These are phyloP conservation scores for Musa beccarii DNA, from an alignment of 176 grass and related monocot species.

Conservation along the genomic window DNA sequence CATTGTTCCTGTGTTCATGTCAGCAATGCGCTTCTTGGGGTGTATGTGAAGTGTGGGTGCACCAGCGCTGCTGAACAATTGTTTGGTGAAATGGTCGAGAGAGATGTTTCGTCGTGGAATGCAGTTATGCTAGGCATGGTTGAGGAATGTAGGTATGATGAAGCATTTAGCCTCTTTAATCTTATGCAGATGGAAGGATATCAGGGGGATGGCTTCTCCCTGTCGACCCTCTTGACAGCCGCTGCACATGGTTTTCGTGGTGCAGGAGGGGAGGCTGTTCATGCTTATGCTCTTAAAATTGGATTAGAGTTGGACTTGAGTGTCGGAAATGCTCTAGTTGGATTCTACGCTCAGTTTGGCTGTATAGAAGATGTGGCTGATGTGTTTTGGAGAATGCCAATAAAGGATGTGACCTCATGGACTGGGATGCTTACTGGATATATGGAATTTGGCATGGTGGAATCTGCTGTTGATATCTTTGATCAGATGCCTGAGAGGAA, in stretches of 20 bases:
- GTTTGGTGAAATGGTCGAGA: conserved; percentile 36
- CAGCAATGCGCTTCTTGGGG: conserved; percentile 46
- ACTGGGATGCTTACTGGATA: conserved; percentile 52
- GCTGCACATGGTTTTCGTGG: conserved; percentile 26
- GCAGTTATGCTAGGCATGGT: conserved; percentile 36
- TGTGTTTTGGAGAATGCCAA: conserved; percentile 50
- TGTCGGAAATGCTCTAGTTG: conserved; percentile 52
- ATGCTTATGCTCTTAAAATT: conserved; percentile 52
- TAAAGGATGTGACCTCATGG: conserved; percentile 55
- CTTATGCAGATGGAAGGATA: conserved; percentile 34
- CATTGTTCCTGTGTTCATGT: conserved; percentile 28
- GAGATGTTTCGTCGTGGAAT: conserved; percentile 65
- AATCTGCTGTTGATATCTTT: conserved; percentile 48
- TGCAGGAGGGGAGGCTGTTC: conserved; percentile 32
- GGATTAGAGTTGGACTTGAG: conserved; percentile 50
- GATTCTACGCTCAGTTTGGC: conserved; percentile 39
- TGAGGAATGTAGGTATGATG: conserved; percentile 43
- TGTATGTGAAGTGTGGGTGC: conserved; percentile 10
- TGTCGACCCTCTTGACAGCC: conserved; percentile 41
- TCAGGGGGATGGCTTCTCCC: conserved; percentile 30
- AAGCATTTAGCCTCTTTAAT: conserved; percentile 48
- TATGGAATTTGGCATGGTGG: conserved; percentile 56
- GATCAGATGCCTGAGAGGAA: conserved; percentile 55
- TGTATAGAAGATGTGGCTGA: conserved; percentile 24
- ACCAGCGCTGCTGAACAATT: conserved; percentile 23